Evolutionary conservation across 208 protist genomes (phyloP), one percentile per base, ranked within the genome.

Genomic region (Trypanosoma theileri): DNA sequence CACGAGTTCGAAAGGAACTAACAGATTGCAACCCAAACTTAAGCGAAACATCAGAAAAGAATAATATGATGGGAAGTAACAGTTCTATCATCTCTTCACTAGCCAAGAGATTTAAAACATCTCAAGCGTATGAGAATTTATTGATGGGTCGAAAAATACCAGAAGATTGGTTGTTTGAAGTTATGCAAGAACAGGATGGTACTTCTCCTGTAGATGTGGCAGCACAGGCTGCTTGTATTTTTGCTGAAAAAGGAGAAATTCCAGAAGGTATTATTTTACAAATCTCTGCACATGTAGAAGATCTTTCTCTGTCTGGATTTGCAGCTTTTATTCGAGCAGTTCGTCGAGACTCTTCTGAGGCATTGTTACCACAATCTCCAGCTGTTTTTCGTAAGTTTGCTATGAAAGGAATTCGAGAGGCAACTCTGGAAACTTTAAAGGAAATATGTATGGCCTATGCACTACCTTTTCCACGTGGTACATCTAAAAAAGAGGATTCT

Each of bases 311-410:
- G 19, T 14, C 31, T 7, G 84, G 81, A 42, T 55, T 85, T 4
- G 75, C 72, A 3, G 77, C 77, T 7, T 73, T 84, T 14, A 6
- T 86, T 21, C 73, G 78, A 19, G 72, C 72, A 0, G 45, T 60
- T 0, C 70, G 73, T 19, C 61, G 77, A 12, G 83, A 89, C 51
- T 66, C 75, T 17, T 57, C 50, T 1, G 71, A 71, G n/a, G 58
- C 62, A 19, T 51, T 82, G 35, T 52, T 57, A 10, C 76, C 65
- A 35, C 76, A 62, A 44, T 76, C 13, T 51, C 56, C n/a, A 28
- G 54, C 62, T 57, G 24, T 74, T 22, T 22, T 77, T 57, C 28
- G 17, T 42, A 57, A 56, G 12, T 68, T 71, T 31, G 46, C 54
- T 16, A 22, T 16, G 11, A 57, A 51, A 54, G 69, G 41, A 17